Evolutionary conservation across 345 rosid genomes (phyloP).

Genomic region (Theobroma cacao): DNA sequence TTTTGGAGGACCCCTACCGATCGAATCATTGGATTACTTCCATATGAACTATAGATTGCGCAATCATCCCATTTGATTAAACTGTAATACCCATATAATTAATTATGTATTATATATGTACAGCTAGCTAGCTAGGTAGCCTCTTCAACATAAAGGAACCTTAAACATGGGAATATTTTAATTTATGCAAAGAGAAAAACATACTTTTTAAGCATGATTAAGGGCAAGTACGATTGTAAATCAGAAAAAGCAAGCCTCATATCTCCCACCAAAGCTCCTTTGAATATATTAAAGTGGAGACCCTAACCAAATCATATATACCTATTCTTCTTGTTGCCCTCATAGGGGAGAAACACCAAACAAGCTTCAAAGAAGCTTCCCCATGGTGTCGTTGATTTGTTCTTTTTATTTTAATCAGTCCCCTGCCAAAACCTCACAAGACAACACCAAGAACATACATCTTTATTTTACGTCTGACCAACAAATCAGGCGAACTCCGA

Average conservation of each 20-base stretch:
- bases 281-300: conserved; percentile 20
- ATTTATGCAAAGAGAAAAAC: not conserved
- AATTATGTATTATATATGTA: not conserved
- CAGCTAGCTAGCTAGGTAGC: too few relatives aligned
- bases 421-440: not conserved
- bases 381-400: too few relatives aligned
- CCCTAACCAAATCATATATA: conserved; percentile 17
- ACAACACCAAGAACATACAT: not conserved
- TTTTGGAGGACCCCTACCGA: not conserved
- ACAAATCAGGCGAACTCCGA: not conserved
- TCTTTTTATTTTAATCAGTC: not conserved
- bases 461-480: not conserved
- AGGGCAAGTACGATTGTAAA: not conserved
- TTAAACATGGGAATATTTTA: not conserved
- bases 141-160: not conserved
- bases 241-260: conserved; percentile 11
- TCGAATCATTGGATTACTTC: not conserved
- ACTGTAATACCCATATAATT: not conserved
- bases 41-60: not conserved
- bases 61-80: not conserved
- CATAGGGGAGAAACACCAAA: not conserved
- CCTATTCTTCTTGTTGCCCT: conserved; percentile 17
- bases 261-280: conserved; percentile 10
- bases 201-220: conserved; percentile 10
- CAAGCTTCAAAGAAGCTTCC: conserved; percentile 20